Base-by-base conservation (phyloP, 371 early-diverging fungal genomes). In the Circinella minor region DNA sequence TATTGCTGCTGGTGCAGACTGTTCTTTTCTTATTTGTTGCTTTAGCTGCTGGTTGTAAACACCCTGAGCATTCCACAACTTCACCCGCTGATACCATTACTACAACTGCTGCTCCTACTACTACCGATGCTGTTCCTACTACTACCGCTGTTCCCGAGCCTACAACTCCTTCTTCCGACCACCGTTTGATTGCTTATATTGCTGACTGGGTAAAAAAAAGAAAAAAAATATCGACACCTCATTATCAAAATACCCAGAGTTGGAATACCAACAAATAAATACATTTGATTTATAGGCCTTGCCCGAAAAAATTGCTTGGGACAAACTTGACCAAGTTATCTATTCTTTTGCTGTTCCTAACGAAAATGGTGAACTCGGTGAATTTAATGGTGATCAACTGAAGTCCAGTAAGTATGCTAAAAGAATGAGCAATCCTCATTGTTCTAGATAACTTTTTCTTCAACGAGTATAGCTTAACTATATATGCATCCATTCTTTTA, bases 321-420 rank as follows among this genome's bases (percentile, higher is more conserved):
- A 61, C 46, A 73, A 79, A 54, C 38, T 83, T 6, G 83, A 83
- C 36, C 83, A 81, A 71, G 66, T 81, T 39, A 73, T 72, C 34
- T 83, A 83, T 46, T 72, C 83, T 3, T 83, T 83, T 66, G 83
- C 73, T 54, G 73, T 74, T 20, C 83, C 83, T 43, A 67, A 73
- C 38, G 55, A 71, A 36, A 55, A 70, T 57, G 83, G 83, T 11
- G 38, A 63, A 0, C 71, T 83, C n/a, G 57, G 66, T 36, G 48
- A 63, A n/a, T 79, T 77, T 59, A 61, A 72, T 71, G 61, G 39
- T 0, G 62, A 17, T 36, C 68, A 72, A 47, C 72, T 71, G 36
- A 64, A 74, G 49, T 65, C 51, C 67, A 68, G 73, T 74, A 73
- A 68, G 47, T 47, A n/a, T 27, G 36, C 27, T 27, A 27, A 27